Percentiles rank a stretch among this genome's conserved stretches.
Conservation (phyloP, 106 monocot species). For the Platanthera guangdongensis region DNA sequence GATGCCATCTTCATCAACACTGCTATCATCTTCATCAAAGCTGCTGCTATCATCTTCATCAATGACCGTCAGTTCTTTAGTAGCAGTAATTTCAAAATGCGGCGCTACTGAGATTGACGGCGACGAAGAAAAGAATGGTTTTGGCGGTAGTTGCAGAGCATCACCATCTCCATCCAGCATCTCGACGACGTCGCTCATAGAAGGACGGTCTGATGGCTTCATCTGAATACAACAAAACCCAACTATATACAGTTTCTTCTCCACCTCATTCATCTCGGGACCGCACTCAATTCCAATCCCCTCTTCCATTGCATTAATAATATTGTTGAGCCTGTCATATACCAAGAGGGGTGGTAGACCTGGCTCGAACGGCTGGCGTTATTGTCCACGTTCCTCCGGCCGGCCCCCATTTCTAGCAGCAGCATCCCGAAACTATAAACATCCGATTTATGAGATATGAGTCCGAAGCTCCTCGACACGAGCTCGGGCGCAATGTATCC, state of each 20-base stretch:
- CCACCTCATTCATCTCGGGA: neutral
- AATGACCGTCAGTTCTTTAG: neutral
- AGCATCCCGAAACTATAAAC: slow-evolving; percentile 22
- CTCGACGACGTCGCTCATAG: slow-evolving; percentile 8
- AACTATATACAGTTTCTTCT: slow-evolving; percentile 10
- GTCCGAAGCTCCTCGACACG: slow-evolving; percentile 14
- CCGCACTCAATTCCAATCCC: neutral
- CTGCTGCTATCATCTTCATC: neutral
- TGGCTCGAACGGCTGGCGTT: neutral
- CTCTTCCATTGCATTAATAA: too few species aligned
- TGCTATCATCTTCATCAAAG: too few species aligned
- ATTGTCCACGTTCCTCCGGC: slow-evolving; percentile 7
- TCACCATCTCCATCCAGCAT: slow-evolving; percentile 8
- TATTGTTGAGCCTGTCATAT: too few species aligned
- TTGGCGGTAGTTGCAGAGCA: slow-evolving; percentile 7
- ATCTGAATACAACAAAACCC: slow-evolving; percentile 17
- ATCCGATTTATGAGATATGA: slow-evolving; percentile 12
- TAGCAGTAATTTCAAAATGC: neutral
- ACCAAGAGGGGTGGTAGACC: neutral
- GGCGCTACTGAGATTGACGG: neutral
- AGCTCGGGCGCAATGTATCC: slow-evolving; percentile 5
- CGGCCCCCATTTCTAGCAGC: slow-evolving; percentile 11
- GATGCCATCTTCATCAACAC: too few species aligned
- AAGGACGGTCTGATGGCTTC: neutral
- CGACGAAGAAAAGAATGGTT: slow-evolving; percentile 7